Percentiles rank a stretch among this genome's conserved stretches.
Conservation (phyloP, 345 rosid species). For the Eucalyptus cloeziana region DNA sequence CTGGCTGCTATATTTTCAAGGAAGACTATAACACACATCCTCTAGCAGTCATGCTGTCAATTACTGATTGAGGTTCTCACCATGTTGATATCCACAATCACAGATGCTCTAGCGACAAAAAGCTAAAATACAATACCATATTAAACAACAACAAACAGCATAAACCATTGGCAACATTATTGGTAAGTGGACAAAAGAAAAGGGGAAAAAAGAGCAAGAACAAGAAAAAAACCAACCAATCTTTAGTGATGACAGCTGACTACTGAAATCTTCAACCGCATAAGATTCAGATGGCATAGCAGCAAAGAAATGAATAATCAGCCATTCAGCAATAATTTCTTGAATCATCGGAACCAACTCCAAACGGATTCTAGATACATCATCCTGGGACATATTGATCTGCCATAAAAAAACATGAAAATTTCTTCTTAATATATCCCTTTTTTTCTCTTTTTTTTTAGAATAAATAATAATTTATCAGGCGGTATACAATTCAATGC, state of each 20-base stretch:
- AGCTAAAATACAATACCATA: not conserved
- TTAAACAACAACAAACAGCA: not conserved
- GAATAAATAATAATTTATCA: not conserved
- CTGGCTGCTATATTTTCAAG: not conserved
- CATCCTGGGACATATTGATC: conserved; percentile 63
- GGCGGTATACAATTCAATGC: not conserved
- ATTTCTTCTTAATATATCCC: not conserved
- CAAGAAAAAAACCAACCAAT: conserved; percentile 48
- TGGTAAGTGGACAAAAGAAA: not conserved
- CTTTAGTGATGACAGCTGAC: conserved; percentile 77
- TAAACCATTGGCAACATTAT: not conserved
- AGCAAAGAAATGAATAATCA: conserved; percentile 53
- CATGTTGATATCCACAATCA: not conserved
- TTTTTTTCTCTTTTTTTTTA: not conserved
- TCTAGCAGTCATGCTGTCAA: not conserved
- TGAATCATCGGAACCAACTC: conserved; percentile 89
- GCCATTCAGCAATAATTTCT: conserved; percentile 81
- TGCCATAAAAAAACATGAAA: conserved; percentile 9
- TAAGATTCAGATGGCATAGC: conserved; percentile 69
- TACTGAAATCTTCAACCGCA: conserved; percentile 77
- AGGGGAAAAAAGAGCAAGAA: not conserved
- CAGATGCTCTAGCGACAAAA: not conserved
- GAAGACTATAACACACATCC: not conserved
- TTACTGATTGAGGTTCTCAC: not conserved
- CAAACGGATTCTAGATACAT: conserved; percentile 57